Evolutionary conservation across 1,139 yeast genomes (phyloP).

Genomic region (Geotrichum restrictum): DNA sequence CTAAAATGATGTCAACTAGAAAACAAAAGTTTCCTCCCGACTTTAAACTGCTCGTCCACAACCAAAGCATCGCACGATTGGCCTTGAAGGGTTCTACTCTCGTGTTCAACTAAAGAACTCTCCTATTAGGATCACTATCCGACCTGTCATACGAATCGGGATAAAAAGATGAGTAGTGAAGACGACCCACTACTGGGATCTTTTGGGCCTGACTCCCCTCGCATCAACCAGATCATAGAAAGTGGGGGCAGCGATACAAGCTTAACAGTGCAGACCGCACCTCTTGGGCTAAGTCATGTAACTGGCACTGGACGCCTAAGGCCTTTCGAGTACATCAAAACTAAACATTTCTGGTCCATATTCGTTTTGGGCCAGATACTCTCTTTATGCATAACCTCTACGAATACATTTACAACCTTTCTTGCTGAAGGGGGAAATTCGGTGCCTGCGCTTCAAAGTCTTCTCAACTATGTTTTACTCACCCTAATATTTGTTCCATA

Average conservation of each 20-base stretch:
- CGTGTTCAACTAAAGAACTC: conserved; percentile 21
- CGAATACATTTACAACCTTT: conserved; percentile 44
- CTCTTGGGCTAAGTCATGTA: no score
- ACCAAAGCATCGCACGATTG: conserved; percentile 20
- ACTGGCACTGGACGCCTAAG: neutral
- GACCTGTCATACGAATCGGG: no score
- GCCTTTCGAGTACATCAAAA: conserved; percentile 36
- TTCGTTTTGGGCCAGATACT: conserved; percentile 43
- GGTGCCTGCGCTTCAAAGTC: conserved; percentile 45
- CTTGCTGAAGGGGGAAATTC: conserved; percentile 40
- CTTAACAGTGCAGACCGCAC: no score
- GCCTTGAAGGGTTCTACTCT: conserved; percentile 25
- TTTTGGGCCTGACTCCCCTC: no score
- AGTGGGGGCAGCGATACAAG: neutral
- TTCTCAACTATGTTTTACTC: conserved; percentile 41
- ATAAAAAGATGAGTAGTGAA: neutral
- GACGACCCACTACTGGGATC: neutral
- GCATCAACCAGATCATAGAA: neutral
- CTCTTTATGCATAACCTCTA: conserved; percentile 42
- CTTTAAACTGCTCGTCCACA: neutral
- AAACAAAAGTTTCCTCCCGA: neutral
- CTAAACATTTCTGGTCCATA: conserved; percentile 42
- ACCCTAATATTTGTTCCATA: conserved; percentile 41
- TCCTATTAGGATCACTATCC: neutral
- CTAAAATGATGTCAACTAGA: neutral